These are phyloP conservation scores for Oryza nivara DNA, from an alignment of 176 grass and related monocot genomes.

Conservation along the genomic window DNA sequence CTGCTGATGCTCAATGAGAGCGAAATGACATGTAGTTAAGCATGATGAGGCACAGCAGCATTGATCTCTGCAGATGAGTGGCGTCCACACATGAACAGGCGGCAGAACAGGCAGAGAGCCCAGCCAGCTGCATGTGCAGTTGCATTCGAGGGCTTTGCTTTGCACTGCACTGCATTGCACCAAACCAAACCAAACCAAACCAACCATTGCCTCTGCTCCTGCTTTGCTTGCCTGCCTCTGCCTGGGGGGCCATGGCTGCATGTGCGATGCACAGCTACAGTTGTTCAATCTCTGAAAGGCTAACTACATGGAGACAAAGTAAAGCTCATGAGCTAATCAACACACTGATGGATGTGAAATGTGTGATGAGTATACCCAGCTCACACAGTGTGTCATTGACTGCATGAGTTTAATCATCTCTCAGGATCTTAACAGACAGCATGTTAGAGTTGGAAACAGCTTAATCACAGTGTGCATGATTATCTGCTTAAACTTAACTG, in stretches of 20 bases:
- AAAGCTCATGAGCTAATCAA: constrained; percentile 24
- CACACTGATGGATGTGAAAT: constrained; percentile 25
- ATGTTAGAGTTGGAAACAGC: constrained; percentile 7
- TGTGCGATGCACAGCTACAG: constrained; percentile 35
- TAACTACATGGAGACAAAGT: constrained; percentile 35
- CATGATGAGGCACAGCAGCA: background rate
- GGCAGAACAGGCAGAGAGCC: constrained; percentile 20
- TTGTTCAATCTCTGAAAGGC: constrained; percentile 26
- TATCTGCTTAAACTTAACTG: constrained; percentile 4
- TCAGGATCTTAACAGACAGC: constrained; percentile 10
- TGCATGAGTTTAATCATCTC: background rate
- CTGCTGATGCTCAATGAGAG: constrained; percentile 25
- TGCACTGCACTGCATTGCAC: background rate
- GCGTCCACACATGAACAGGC: background rate
- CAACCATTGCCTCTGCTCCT: no score
- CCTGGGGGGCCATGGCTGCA: constrained; percentile 33
- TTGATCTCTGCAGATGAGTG: background rate
- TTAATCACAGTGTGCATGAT: constrained; percentile 27
- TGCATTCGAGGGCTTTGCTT: constrained; percentile 15
- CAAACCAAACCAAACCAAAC: constrained; percentile 19
- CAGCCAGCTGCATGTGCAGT: constrained; percentile 37
- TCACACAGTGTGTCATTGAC: background rate
- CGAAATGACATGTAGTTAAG: constrained; percentile 35
- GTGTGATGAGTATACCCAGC: constrained; percentile 11
- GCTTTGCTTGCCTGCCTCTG: background rate